phyloP scores from a whole-genome alignment of 2,329 filamentous ascomycete species.

The Fusarium papillatum region DNA sequence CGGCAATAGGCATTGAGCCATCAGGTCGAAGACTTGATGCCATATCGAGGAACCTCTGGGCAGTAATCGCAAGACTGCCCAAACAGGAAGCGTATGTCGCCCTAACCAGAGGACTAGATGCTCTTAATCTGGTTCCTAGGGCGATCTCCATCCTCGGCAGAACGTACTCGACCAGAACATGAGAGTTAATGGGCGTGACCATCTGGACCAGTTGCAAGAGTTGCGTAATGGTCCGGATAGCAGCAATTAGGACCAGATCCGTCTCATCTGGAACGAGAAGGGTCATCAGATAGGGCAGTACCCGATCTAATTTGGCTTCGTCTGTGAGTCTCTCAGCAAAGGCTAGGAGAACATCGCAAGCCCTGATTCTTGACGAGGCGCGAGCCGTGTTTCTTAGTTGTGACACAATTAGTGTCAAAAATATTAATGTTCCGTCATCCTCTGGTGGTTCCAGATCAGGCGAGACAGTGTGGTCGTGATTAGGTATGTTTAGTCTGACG shows the following conservation, averaged over 20 bases:
- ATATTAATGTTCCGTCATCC: constrained; percentile 94
- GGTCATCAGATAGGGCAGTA: constrained; percentile 90
- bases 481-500: constrained; percentile 87
- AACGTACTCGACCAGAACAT: constrained; percentile 78
- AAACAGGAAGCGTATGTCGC: constrained; percentile 95
- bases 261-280: constrained; percentile 82
- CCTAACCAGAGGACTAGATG: constrained; percentile 78
- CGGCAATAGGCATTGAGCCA: constrained; percentile 81
- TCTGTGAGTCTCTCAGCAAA: constrained; percentile 94
- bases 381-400: constrained; percentile 92
- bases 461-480: constrained; percentile 80
- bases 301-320: constrained; percentile 94
- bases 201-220: constrained; percentile 88
- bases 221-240: constrained; percentile 89
- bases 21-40: constrained; percentile 89
- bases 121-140: constrained; percentile 58
- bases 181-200: constrained; percentile 83
- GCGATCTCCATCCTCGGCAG: constrained; percentile 72
- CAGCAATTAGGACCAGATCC: constrained; percentile 87
- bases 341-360: constrained; percentile 91
- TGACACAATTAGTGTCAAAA: constrained; percentile 89
- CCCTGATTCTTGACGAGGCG: constrained; percentile 87
- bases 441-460: constrained; percentile 71
- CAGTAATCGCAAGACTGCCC: constrained; percentile 88
- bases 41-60: constrained; percentile 89